These are phyloP conservation scores for Scedosporium aurantiacum DNA, from an alignment of 2,329 filamentous ascomycete genomes.

Conservation along the genomic window DNA sequence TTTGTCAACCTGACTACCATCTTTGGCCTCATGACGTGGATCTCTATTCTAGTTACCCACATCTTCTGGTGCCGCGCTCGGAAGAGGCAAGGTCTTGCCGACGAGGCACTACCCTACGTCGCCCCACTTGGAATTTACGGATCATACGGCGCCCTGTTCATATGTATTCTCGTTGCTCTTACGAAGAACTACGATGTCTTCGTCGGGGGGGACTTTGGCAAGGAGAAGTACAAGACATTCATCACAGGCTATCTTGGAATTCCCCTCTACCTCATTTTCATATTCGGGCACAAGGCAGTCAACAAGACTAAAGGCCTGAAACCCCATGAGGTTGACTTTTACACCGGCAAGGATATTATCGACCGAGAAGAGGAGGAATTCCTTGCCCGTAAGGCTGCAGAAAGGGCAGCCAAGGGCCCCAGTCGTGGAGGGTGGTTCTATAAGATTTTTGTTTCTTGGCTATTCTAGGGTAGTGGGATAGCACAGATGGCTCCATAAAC, in stretches of 20 bases:
- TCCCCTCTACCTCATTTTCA: conserved; percentile 58
- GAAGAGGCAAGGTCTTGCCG: conserved; percentile 45
- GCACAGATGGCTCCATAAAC: too few species aligned
- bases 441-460: conserved; percentile 10
- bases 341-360: conserved; percentile 60
- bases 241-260: conserved; percentile 70
- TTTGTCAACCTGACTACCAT: conserved; percentile 59
- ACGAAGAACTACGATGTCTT: conserved; percentile 80
- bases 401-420: conserved; percentile 12
- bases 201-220: conserved; percentile 30
- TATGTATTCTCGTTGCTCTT: conserved; percentile 62
- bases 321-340: conserved; percentile 55
- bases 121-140: conserved; percentile 64
- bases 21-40: conserved; percentile 56
- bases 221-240: conserved; percentile 57
- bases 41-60: conserved; percentile 57
- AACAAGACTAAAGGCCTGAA: conserved; percentile 43
- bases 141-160: conserved; percentile 54
- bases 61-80: conserved; percentile 55
- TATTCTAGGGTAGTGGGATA: conserved; percentile 8
- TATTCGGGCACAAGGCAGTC: conserved; percentile 55
- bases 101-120: conserved; percentile 47
- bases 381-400: conserved; percentile 30
- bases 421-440: conserved; percentile 9
- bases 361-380: conserved; percentile 64